Conservation (phyloP, 2,329 filamentous ascomycete genomes). For the Triangularia verruculosa region DNA sequence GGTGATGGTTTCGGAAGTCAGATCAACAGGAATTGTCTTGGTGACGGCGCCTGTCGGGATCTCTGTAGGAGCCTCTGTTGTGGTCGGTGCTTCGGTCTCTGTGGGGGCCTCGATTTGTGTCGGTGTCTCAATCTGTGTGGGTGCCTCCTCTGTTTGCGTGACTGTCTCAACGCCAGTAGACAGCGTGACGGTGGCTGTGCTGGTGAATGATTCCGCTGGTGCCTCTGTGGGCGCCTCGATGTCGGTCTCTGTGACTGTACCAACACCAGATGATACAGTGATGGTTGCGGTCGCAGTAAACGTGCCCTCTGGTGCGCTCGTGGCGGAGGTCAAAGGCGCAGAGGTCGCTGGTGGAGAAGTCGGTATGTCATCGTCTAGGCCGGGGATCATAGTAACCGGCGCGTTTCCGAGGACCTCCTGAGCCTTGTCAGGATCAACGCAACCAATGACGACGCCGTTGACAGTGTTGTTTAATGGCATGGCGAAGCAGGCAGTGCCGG, state of each 20-base stretch:
- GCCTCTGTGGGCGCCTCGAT: neutral
- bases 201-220: neutral
- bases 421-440: conserved; percentile 42
- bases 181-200: conserved; percentile 4
- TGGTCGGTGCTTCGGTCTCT: neutral
- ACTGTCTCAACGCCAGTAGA: neutral
- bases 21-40: conserved; percentile 13
- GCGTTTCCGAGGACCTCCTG: conserved; percentile 41
- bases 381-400: neutral
- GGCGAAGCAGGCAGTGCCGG: conserved; percentile 47
- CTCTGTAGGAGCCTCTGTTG: neutral
- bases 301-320: neutral
- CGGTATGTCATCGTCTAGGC: neutral
- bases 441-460: conserved; percentile 48
- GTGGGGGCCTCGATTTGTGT: neutral
- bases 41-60: conserved; percentile 8
- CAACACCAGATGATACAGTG: neutral
- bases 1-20: conserved; percentile 12
- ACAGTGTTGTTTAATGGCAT: conserved; percentile 49
- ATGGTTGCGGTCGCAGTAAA: neutral
- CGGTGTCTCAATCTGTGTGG: neutral
- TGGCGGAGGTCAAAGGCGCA: neutral
- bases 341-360: neutral
- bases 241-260: neutral
- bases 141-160: neutral